phyloP scores from a whole-genome alignment of 1,284 basidiomycete species.

The Trichosporon faecale region DNA sequence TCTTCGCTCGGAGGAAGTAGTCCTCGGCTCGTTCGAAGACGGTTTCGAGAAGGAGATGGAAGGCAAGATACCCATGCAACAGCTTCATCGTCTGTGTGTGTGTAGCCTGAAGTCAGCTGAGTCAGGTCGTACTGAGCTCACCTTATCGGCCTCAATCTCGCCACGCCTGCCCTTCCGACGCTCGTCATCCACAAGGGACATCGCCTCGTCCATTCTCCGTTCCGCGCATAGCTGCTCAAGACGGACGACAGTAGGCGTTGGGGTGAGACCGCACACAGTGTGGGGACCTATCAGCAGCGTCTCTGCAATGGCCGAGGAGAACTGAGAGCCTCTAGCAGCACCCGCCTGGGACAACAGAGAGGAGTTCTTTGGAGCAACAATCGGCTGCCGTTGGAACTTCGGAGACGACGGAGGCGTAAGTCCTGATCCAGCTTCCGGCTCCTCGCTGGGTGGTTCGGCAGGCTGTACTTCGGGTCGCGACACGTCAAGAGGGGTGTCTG shows the following conservation, averaged over 20 bases:
- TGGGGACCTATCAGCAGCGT: constrained; percentile 51
- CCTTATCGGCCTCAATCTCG: constrained; percentile 46
- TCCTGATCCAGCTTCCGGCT: constrained; percentile 45
- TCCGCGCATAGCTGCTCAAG: constrained; percentile 48
- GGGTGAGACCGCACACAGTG: constrained; percentile 47
- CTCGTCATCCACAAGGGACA: constrained; percentile 47
- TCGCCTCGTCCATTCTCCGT: constrained; percentile 49
- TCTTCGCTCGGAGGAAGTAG: constrained; percentile 46
- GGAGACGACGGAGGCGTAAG: constrained; percentile 45
- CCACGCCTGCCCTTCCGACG: constrained; percentile 43
- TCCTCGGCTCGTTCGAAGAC: constrained; percentile 52
- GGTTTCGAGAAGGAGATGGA: constrained; percentile 45
- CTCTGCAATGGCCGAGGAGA: constrained; percentile 45
- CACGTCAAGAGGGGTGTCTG: constrained; percentile 2
- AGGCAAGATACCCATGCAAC: constrained; percentile 51
- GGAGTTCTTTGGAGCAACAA: constrained; percentile 24
- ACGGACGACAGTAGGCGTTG: constrained; percentile 43
- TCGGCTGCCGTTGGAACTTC: constrained; percentile 27
- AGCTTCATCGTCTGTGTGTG: constrained; percentile 48
- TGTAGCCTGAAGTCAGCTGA: constrained; percentile 31
- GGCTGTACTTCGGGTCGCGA: neutral
- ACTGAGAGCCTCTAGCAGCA: constrained; percentile 3
- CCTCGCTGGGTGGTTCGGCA: constrained; percentile 23
- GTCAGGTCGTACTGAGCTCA: constrained; percentile 10
- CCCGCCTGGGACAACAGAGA: constrained; percentile 26